These are phyloP conservation scores for Termitomyces sp. DNA, from an alignment of 768 basidiomycete species.

Conservation along the genomic window DNA sequence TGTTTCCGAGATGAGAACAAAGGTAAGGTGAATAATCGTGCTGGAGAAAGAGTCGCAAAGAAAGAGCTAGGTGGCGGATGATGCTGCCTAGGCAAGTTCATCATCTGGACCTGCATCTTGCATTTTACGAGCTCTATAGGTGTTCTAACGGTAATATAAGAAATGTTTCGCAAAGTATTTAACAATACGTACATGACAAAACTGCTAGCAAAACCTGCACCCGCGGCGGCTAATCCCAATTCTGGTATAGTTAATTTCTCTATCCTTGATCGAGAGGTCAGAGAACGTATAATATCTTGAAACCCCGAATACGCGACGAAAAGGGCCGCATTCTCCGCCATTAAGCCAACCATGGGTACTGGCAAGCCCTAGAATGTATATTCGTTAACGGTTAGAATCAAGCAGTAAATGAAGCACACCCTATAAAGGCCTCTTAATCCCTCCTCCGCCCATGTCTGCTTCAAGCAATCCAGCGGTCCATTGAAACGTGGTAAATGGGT, in stretches of 20 bases:
- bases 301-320: slow-evolving; percentile 85
- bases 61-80: slow-evolving; percentile 7
- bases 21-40: slow-evolving; percentile 5
- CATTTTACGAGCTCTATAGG: slow-evolving; percentile 89
- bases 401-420: slow-evolving; percentile 42
- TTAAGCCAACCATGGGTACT: slow-evolving; percentile 90
- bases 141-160: slow-evolving; percentile 43
- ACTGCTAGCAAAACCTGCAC: slow-evolving; percentile 83
- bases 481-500: slow-evolving; percentile 54
- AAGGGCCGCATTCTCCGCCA: slow-evolving; percentile 88
- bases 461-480: slow-evolving; percentile 88
- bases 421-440: slow-evolving; percentile 85
- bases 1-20: slow-evolving; percentile 1
- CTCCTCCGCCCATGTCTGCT: slow-evolving; percentile 77
- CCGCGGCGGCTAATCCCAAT: slow-evolving; percentile 77
- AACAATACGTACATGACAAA: slow-evolving; percentile 70
- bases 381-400: neutral
- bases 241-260: slow-evolving; percentile 62
- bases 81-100: slow-evolving; percentile 26
- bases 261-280: slow-evolving; percentile 28
- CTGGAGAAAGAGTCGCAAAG: neutral
- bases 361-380: slow-evolving; percentile 73
- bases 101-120: slow-evolving; percentile 91
- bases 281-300: slow-evolving; percentile 55
- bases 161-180: neutral